Evolutionary conservation across 306 rosid genomes (phyloP), one percentile per base, ranked within the genome.

Genomic region (Castanospermum australe): DNA sequence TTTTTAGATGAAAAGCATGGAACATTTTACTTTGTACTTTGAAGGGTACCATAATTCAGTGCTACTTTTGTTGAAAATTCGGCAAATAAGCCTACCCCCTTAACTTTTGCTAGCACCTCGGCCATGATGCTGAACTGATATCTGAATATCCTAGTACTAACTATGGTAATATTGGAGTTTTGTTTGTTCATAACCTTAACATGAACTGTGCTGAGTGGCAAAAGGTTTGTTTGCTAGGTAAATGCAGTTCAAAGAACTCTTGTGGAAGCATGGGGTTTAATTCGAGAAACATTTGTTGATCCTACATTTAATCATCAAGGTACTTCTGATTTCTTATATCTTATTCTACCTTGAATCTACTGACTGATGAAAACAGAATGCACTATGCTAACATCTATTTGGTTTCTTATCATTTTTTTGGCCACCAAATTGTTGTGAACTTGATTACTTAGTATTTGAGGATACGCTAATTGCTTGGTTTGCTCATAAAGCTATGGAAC

Each of bases 231-330:
- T 74, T 89, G 65, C n/a, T 73, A 94, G 98, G 99, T 95, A 86
- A 95, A 95, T 85, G 89, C 90, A 81, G 99, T 92, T 75, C 99
- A 95, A 73, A 91, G 97, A 86, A 95, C 99, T 76, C 96, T 95
- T 47, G 97, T 95, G 81, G 99, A 95, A 80, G 95, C 99, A 74
- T 95, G 99, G 99, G 96, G 99, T 81, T 88, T 95, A 81, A 92
- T 95, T 71, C 87, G 98, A 51, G 99, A 95, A 86, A 90, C 99
- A 44, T 95, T 95, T 25, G 83, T 95, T 48, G 98, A 95, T 62
- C 99, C 99, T 33, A 95, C 99, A 32, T 95, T 65, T 84, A 95
- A 95, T 84, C 92, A 95, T 86, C 99, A 92, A 95, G 99, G 99
- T 95, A 83, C 35, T 77, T 77, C 15, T 35, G 2, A 0, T 21